Conservation (phyloP, 495 filamentous ascomycete genomes). For the Margaritispora aquatica region DNA sequence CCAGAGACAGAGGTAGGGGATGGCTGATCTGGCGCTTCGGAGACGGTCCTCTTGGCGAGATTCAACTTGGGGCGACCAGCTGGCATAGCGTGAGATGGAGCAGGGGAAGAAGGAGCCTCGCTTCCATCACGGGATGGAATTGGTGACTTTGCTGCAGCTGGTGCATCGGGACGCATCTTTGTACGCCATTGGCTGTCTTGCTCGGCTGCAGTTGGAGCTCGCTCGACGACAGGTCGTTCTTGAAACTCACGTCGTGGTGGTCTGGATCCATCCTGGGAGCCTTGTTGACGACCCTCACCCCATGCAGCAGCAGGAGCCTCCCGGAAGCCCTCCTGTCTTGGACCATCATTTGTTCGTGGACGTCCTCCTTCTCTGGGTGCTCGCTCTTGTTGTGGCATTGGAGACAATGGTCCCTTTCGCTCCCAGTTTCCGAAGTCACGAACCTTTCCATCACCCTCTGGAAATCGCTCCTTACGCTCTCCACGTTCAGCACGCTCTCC, state of each 20-base stretch:
- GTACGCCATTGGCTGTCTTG: conserved; percentile 81
- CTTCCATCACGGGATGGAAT: conserved; percentile 26
- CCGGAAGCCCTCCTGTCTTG: conserved; percentile 35
- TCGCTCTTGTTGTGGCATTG: conserved; percentile 50
- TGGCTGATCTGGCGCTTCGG: conserved; percentile 55
- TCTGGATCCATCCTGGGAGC: conserved; percentile 64
- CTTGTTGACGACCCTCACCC: conserved; percentile 63
- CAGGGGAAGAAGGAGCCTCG: conserved; percentile 56
- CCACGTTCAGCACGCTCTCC: conserved; percentile 28
- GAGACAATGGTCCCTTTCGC: conserved; percentile 85
- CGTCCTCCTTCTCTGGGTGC: conserved; percentile 62
- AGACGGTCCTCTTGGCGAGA: conserved; percentile 79
- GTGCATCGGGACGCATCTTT: conserved; percentile 71
- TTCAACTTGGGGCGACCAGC: conserved; percentile 70
- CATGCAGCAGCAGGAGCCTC: conserved; percentile 67
- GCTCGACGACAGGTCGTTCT: conserved; percentile 56
- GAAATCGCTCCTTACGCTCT: conserved; percentile 38
- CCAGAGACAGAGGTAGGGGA: conserved; percentile 38
- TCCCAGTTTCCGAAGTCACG: conserved; percentile 93
- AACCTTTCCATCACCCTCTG: conserved; percentile 67
- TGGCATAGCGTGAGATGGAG: conserved; percentile 39
- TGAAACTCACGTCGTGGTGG: conserved; percentile 77
- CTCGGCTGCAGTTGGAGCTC: conserved; percentile 75
- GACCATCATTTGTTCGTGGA: conserved; percentile 58
- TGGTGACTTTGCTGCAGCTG: conserved; percentile 33